Evolutionary conservation across 352 stramenopile genomes (phyloP).

Genomic region (Thraustochytrium striatum): DNA sequence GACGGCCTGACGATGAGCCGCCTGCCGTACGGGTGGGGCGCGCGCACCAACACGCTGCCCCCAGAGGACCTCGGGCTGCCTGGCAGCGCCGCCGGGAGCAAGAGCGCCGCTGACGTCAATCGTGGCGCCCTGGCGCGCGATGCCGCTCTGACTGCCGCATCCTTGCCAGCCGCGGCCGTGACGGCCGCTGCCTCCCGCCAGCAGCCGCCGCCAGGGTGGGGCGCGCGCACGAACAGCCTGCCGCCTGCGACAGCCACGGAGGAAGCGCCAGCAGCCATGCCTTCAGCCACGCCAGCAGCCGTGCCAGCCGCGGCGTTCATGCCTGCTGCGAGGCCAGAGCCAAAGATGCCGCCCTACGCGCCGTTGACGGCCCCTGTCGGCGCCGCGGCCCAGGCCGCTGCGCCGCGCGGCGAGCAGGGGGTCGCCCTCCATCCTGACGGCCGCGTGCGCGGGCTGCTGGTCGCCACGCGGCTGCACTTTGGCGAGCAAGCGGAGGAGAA

Average conservation of each 20-base stretch:
- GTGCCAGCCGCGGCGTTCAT: neutral
- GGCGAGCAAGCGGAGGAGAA: neutral
- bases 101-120: neutral
- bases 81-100: neutral
- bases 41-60: slow-evolving; percentile 8
- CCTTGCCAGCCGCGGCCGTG: neutral
- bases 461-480: slow-evolving; percentile 4
- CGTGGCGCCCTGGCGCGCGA: neutral
- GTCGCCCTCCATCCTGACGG: neutral
- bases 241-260: neutral
- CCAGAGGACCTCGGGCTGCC: neutral
- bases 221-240: neutral
- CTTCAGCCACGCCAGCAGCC: neutral
- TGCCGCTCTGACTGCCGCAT: neutral
- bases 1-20: neutral
- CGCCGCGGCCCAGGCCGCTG: neutral
- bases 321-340: neutral
- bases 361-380: neutral
- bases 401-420: neutral
- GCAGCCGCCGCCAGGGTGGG: neutral
- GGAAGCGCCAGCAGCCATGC: neutral
- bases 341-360: neutral
- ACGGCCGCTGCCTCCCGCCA: neutral
- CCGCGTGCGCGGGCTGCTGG: neutral
- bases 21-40: neutral